Percentiles rank a stretch among this genome's conserved stretches.
phyloP scores from a whole-genome alignment of 2,329 filamentous ascomycete genomes.

The Cordyceps fumosorosea region DNA sequence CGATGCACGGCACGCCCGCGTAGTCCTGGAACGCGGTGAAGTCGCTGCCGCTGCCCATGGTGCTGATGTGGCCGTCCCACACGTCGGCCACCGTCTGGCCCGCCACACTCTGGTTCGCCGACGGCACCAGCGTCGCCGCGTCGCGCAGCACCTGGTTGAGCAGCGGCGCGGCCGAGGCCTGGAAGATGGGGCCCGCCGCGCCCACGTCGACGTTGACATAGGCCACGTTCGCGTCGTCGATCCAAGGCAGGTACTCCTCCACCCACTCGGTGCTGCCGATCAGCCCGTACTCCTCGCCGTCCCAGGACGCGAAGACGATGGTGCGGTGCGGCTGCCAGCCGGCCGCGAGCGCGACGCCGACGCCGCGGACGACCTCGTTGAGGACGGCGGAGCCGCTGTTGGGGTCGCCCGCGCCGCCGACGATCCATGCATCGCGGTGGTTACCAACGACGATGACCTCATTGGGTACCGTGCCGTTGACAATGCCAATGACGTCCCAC shows the following conservation, averaged over 20 bases:
- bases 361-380: slow-evolving; percentile 70
- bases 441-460: slow-evolving; percentile 90
- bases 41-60: slow-evolving; percentile 67
- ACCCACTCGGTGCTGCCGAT: slow-evolving; percentile 90
- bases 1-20: slow-evolving; percentile 58
- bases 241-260: slow-evolving; percentile 80
- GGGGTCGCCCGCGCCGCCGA: slow-evolving; percentile 75
- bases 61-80: slow-evolving; percentile 55
- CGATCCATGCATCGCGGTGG: slow-evolving; percentile 85
- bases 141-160: slow-evolving; percentile 67
- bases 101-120: slow-evolving; percentile 69
- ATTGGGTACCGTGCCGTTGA: slow-evolving; percentile 79
- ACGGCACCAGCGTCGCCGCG: slow-evolving; percentile 55
- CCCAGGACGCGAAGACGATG: slow-evolving; percentile 82
- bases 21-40: slow-evolving; percentile 71
- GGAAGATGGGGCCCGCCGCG: slow-evolving; percentile 57
- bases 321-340: slow-evolving; percentile 64
- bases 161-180: slow-evolving; percentile 63
- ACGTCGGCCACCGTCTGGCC: slow-evolving; percentile 65
- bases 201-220: slow-evolving; percentile 85
- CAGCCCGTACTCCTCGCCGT: slow-evolving; percentile 79
- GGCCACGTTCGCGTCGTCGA: slow-evolving; percentile 64
- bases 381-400: slow-evolving; percentile 75
- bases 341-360: slow-evolving; percentile 61
- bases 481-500: slow-evolving; percentile 88